Evolutionary conservation across 805 yeast genomes (phyloP), one percentile per base, ranked within the genome.

Genomic region (Candida takata): DNA sequence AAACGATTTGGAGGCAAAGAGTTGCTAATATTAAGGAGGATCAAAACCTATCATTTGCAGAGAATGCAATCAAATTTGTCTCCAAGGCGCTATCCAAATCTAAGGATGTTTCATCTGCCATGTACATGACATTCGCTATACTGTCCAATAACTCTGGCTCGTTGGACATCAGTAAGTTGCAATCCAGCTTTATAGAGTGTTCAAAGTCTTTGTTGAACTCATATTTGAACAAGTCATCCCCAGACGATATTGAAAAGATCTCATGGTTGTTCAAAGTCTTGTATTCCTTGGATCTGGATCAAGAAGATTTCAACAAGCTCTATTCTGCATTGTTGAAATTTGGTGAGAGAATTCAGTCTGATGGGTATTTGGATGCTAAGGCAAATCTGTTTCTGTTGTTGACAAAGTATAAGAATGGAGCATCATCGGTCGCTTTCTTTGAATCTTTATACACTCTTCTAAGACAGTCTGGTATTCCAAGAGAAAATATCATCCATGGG

Each of bases 1-100:
- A 60, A 28, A 44, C 38, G 1, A 44, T 76, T 1, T 66, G 76
- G 66, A 31, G 26, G 0, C 57, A 63, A 27, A 68, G 72, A 44
- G 29, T 65, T 16, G 55, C 57, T 12, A 74, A 72, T 41, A 34
- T 47, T 5, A 60, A 61, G 14, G 69, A 62, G 26, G 14, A 37
- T 2, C 28, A 45, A 3, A 50, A 53, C 29, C 33, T 40, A n/a
- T 18, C 35, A 2, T 69, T 56, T 34, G 24, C 62, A 4, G 24
- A 36, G 2, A 20, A 29, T 4, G 30, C 53, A 2, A 32, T 54
- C 3, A 25, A 43, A 4, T 26, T 36, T 29, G 40, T 58, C 16
- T 23, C 35, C 8, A 42, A 50, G 16, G 37, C 36, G 6, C 34
- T 51, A 20, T 27, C 36, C 6, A 38, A 35, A 13, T 19, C 30